A percentile compares a stretch with the other conserved stretches of the same genome.
Conservation (phyloP, 2,329 filamentous ascomycete species). For the Phaeomoniella chlamydospora region DNA sequence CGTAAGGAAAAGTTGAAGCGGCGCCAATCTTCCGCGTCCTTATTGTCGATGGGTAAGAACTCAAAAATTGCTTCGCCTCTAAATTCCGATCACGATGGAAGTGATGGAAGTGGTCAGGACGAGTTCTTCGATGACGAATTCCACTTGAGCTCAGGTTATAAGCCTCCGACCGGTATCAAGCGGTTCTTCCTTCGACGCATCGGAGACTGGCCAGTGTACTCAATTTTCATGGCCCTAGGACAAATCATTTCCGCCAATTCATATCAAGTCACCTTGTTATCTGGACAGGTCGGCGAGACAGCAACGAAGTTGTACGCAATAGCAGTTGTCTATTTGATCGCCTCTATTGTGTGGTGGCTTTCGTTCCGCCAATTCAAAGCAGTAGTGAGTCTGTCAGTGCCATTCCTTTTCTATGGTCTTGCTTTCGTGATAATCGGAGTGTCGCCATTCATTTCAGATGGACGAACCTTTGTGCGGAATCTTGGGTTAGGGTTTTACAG, state of each 20-base stretch:
- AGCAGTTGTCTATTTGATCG: constrained; percentile 41
- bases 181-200: constrained; percentile 39
- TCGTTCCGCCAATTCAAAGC: constrained; percentile 42
- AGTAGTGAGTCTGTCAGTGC: constrained; percentile 39
- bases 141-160: constrained; percentile 36
- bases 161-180: constrained; percentile 37
- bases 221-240: constrained; percentile 42
- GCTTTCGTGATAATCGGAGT: constrained; percentile 47
- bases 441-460: constrained; percentile 34
- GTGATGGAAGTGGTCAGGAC: constrained; percentile 17
- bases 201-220: constrained; percentile 48
- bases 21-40: too few relatives aligned
- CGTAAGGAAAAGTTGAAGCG: constrained; percentile 41
- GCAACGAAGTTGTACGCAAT: constrained; percentile 44
- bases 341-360: constrained; percentile 46
- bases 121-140: constrained; percentile 38
- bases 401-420: constrained; percentile 46
- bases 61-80: too few relatives aligned
- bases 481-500: constrained; percentile 46
- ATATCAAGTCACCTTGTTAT: constrained; percentile 52
- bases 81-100: constrained; percentile 19
- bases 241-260: constrained; percentile 51
- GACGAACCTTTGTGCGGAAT: constrained; percentile 39
- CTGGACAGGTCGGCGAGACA: constrained; percentile 44
- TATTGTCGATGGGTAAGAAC: too few relatives aligned